Evolutionary conservation across 176 grass and related monocot genomes (phyloP), one percentile per base, ranked within the genome.

Genomic region (Carex littledalei): DNA sequence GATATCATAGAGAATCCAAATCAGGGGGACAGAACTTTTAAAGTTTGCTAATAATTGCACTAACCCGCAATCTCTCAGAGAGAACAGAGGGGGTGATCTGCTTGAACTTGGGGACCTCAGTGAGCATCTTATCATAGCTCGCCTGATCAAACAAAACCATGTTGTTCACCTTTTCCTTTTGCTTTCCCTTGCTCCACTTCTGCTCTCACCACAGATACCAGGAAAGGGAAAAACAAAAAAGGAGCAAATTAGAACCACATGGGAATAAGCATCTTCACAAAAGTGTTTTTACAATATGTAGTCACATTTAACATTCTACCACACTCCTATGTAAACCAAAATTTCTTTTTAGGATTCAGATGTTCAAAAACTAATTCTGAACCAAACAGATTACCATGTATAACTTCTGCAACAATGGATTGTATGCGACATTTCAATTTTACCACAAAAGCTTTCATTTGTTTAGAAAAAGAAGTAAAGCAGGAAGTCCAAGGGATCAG

Each of bases 121-220:
- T n/a, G 12, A 86, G 37, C 84, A 86, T 86, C 71, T 86, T 86
- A 50, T 86, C 84, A 1, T 86, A 86, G 5, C n/a, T 86, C 4
- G 37, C 72, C 57, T 86, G 84, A 86, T 86, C 84, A 16, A 86
- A 86, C 50, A 81, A 15, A 57, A 81, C 78, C 21, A 26, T 26
- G 14, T 81, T 81, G 78, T 81, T 81, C 17, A 79, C 84, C 71
- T 86, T 86, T 57, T 86, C 84, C 73, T 86, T 86, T 76, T 86
- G 84, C 84, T 86, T 86, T 86, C 84, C 84, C 84, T 86, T 86
- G 70, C 84, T 86, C 84, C 84, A 86, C 75, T 86, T 86, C 84
- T 86, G 68, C 53, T 47, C 68, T 72, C 68, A 41, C 17, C 4
- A 72, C 8, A 45, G 16, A 41, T 72, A 45, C 17, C 37, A 47